Base-by-base conservation (phyloP, 257 asterid genomes). In the Coffea eugenioides region DNA sequence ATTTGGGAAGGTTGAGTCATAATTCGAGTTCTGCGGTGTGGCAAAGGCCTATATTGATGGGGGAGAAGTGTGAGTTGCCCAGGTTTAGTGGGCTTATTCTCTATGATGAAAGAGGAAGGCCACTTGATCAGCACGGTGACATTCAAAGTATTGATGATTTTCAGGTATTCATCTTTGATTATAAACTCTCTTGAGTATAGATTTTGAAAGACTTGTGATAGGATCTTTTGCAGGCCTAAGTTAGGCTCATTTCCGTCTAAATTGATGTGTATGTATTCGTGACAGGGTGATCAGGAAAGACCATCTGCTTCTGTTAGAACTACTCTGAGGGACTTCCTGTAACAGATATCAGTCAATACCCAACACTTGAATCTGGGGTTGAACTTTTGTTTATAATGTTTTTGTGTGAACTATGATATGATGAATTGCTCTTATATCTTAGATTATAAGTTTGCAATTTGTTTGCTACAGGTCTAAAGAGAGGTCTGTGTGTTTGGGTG, bases 11-110 rank as follows among this genome's bases (percentile, higher is more conserved):
- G 89, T 83, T 79, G 20, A 93, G 97, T 79, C 92, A 89, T 78
- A 89, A 88, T 51, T 93, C 95, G 6, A 72, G 82, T 71, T 88
- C 97, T 49, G 92, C 90, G 9, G 94, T 93, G 81, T 93, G 98
- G 98, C 94, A 90, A 74, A 87, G 92, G 86, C 98, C 98, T 0
- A 93, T 93, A 76, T 84, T 93, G 0, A 93, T 93, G 98, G 98
- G 98, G 5, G 98, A 83, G n/a, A 93, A 92, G 85, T 93, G 98
- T 83, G 94, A 92, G 88, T 77, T 93, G 0, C 98, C 98, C 0
- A 89, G 96, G 79, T 93, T 90, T 36, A 93, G 98, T 86, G 97
- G 98, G 9, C 94, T 93, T 8, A 93, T 93, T 23, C 84, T 93
- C 23, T 93, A 93, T 87, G 98, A 93, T 77, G 91, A 88, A 41